A percentile compares a stretch with the other conserved stretches of the same genome.
Evolutionary conservation across 345 rosid genomes (phyloP).

Genomic region (Eucalyptus victrix): DNA sequence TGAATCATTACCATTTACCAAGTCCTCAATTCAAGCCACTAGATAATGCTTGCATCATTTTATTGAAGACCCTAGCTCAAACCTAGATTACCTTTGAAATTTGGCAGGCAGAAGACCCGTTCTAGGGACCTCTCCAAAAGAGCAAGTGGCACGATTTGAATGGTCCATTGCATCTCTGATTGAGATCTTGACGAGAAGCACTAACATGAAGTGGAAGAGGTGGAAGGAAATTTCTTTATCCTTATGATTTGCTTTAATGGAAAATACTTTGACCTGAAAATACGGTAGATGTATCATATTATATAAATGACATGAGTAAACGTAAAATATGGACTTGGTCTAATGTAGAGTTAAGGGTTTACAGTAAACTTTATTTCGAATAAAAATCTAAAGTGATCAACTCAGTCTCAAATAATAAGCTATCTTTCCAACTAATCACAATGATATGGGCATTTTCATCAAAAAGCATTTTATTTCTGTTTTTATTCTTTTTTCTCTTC

Average conservation of each 20-base stretch:
- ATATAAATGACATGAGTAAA: not conserved
- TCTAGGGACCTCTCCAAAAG: not conserved
- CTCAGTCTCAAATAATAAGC: not conserved
- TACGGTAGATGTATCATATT: not conserved
- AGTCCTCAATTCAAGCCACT: not conserved
- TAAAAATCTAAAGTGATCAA: not conserved
- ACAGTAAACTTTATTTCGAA: not conserved
- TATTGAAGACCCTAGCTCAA: not conserved
- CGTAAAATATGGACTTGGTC: not conserved
- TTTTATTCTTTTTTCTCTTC: not conserved
- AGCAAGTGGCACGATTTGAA: not conserved
- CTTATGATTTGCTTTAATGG: not conserved
- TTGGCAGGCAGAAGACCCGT: not conserved
- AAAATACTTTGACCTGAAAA: not conserved
- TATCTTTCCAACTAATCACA: not conserved
- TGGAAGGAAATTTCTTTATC: not conserved
- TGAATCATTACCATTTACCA: not conserved
- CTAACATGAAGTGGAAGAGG: not conserved
- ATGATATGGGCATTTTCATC: not conserved
- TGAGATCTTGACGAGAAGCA: not conserved
- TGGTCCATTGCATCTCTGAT: not conserved
- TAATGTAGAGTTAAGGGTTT: not conserved
- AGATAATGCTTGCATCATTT: not conserved
- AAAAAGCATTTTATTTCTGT: not conserved
- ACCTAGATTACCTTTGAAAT: not conserved